These are phyloP conservation scores for Nannizziopsis barbatae DNA, from an alignment of 2,329 filamentous ascomycete genomes.

Conservation along the genomic window DNA sequence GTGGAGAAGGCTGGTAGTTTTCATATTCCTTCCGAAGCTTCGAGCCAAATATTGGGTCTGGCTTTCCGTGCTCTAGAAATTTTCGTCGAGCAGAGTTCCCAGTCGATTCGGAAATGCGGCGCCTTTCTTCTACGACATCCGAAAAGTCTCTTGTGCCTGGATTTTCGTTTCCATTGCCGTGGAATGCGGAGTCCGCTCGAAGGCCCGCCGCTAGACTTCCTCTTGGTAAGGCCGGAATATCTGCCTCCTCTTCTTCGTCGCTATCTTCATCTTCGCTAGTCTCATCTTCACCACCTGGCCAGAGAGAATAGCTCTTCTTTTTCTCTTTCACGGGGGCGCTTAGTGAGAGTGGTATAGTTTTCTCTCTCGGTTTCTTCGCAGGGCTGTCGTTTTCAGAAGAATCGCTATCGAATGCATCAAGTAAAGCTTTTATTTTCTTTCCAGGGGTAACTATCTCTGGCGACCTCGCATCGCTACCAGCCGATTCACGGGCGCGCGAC, in stretches of 20 bases:
- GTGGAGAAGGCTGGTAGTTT: no score
- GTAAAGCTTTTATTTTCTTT: conserved; percentile 40
- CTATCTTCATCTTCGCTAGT: conserved; percentile 22
- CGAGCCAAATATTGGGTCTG: no score
- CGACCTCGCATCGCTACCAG: conserved; percentile 17
- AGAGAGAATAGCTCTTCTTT: not conserved
- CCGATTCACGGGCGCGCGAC: conserved; percentile 24
- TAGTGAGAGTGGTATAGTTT: conserved; percentile 9
- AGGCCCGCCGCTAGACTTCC: conserved; percentile 57
- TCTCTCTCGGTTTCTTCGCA: not conserved
- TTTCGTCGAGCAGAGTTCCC: no score
- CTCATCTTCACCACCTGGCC: conserved; percentile 4
- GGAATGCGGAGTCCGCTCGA: conserved; percentile 37
- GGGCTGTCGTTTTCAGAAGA: conserved; percentile 16
- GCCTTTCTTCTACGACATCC: no score
- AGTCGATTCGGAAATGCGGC: no score
- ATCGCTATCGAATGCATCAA: conserved; percentile 40
- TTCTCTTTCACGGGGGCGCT: conserved; percentile 14
- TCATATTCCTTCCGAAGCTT: no score
- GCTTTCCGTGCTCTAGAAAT: no score
- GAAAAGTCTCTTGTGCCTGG: no score
- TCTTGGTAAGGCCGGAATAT: conserved; percentile 41
- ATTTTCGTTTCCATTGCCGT: not conserved
- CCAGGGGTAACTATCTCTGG: conserved; percentile 34
- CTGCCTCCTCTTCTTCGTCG: conserved; percentile 39